Base-by-base conservation (phyloP, 2,329 filamentous ascomycete species). In the Fusarium ramigenum region DNA sequence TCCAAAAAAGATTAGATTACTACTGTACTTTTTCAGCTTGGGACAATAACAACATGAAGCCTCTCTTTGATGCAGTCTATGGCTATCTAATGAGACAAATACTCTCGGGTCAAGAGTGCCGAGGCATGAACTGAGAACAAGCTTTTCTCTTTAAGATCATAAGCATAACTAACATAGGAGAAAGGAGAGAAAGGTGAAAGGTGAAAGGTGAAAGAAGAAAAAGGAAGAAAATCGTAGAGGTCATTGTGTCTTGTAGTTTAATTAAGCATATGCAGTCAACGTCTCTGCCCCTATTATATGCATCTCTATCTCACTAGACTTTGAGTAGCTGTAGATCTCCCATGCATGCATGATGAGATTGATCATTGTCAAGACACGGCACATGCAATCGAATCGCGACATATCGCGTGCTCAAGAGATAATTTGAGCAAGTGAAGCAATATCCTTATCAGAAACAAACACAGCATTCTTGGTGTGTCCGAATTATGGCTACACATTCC, bases 21-120 rank as follows among this genome's bases (percentile, higher is more conserved):
- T 34, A 19, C n/a, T 28, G 28, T 28, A 11, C 30, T 30, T 4
- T 10, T 52, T 21, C 30, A 37, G 30, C 54, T 34, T 18, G 23
- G 12, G 65, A 68, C 63, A 68, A 68, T 63, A 63, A 50, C 32
- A 68, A 39, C 65, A 68, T 67, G 23, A 39, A 56, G 64, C 43
- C 64, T 69, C 57, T 44, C 19, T 43, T 34, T 68, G 56, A 44
- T 42, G 66, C 34, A 52, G 21, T 52, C 23, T 10, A 19, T 36
- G n/a, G 32, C 49, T 40, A 28, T 7, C 28, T 28, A n/a, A 69
- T 69, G 43, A 64, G 62, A 53, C 39, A 65, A 65, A 39, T 14
- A 8, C 19, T 28, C 19, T 28, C 42, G 50, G 39, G 57, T 25
- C 32, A 25, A 21, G 36, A 53, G 32, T 23, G 56, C 54, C 42